A percentile compares a stretch with the other conserved stretches of the same genome.
Conservation (phyloP, 192 early-diverging fungal species). For the Kappamyces sp. region DNA sequence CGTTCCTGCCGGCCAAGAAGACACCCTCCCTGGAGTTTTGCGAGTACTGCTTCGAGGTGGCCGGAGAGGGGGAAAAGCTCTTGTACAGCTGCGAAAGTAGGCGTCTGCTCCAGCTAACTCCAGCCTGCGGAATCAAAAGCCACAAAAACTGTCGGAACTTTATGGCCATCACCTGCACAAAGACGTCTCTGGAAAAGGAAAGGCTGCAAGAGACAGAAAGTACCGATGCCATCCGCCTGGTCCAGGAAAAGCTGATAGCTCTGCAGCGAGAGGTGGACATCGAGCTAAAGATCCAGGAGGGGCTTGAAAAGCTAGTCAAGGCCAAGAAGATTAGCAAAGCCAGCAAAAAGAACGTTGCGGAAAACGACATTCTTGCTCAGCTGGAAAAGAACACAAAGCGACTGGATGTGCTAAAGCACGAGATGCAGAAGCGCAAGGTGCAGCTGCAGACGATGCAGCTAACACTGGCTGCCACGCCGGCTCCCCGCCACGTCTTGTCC, state of each 20-base stretch:
- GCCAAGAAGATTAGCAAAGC: constrained; percentile 27
- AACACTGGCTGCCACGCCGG: constrained; percentile 17
- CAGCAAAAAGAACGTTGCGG: constrained; percentile 11
- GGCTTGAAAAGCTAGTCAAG: constrained; percentile 34
- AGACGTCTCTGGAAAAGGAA: constrained; percentile 24
- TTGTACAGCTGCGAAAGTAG: constrained; percentile 46
- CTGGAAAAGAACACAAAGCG: constrained; percentile 30
- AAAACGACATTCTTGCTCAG: constrained; percentile 33
- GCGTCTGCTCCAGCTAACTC: not conserved
- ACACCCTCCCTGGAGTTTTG: constrained; percentile 30
- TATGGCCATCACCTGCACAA: constrained; percentile 35
- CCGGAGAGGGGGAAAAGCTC: constrained; percentile 15
- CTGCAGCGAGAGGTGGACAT: constrained; percentile 50
- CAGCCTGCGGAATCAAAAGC: constrained; percentile 45
- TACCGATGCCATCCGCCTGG: constrained; percentile 32
- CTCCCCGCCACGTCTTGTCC: not conserved
- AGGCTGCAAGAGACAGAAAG: constrained; percentile 25
- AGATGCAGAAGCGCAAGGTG: constrained; percentile 37
- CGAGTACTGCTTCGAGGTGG: constrained; percentile 34
- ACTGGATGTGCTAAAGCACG: constrained; percentile 41
- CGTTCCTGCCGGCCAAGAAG: constrained; percentile 34
- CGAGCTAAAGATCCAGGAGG: constrained; percentile 51
- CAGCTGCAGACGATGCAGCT: constrained; percentile 32
- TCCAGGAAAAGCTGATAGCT: constrained; percentile 45
- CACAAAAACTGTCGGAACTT: constrained; percentile 44